Evolutionary conservation across 495 filamentous ascomycete species (phyloP), one percentile per base, ranked within the genome.

Genomic region (Cetradonia linearis): DNA sequence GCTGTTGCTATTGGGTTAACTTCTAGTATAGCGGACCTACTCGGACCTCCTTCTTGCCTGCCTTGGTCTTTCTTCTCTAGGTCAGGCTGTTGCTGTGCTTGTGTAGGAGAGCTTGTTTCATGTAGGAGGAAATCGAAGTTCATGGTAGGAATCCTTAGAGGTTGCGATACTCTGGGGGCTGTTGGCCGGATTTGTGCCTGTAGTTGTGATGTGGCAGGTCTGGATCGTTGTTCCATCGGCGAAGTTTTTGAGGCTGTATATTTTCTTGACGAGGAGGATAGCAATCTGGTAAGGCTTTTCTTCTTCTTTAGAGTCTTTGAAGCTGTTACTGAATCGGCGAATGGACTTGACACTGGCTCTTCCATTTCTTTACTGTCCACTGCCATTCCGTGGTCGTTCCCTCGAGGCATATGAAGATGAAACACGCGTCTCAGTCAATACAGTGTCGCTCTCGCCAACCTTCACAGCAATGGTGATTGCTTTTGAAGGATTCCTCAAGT

Each of bases 211-310:
- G 54, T 59, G 23, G 62, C 34, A 4, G 56, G 62, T 20, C 50
- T 49, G 25, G 46, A n/a, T 30, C 38, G 14, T 25, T 63, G n/a
- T 27, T 61, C 55, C 1, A 46, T 34, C 14, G 63, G 57, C 28
- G 59, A 40, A 27, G 65, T 30, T 28, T 56, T 65, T 14, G 65
- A 65, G 55, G 52, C 59, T 18, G 56, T 55, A 10, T 60, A 52
- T 58, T 62, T 64, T 10, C 54, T 60, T 18, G 62, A 67, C 2
- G 59, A 23, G 16, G 60, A 23, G 27, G 62, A 65, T 37, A 67
- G 58, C n/a, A 64, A 38, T 37, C 63, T 62, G 34, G 63, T 55
- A n/a, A 67, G 60, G 57, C 65, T 67, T 54, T 63, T 67, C 56
- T 62, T 63, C 38, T 64, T 63, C 60, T 65, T 65, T 33, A 67